Evolutionary conservation across 2,329 filamentous ascomycete species (phyloP), one percentile per base, ranked within the genome.

Genomic region (Basipetospora chlamydospora): DNA sequence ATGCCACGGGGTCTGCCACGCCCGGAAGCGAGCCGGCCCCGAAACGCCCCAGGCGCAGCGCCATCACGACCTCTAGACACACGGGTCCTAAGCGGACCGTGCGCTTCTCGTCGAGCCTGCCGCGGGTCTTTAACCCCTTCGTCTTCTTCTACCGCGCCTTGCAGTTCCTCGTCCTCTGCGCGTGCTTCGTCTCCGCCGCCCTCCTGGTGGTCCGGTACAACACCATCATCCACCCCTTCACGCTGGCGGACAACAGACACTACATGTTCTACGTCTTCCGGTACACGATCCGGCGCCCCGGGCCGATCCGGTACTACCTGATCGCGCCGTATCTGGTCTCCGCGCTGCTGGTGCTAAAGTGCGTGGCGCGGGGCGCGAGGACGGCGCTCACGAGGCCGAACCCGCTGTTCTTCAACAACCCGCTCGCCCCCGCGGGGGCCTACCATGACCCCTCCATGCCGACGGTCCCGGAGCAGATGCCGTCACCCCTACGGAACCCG

Each of bases 181-280:
- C 57, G 6, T 64, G 66, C 23, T 15, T 11, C n/a, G 29, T 4
- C 9, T 16, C 8, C 3, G 18, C 56, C 12, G 36, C 36, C 0
- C 31, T 61, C 2, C 45, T 52, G 10, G 54, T 75, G 15, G 75
- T 95, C 17, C 71, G 73, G 43, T 80, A 72, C 66, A 96, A 95
- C 65, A 98, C 90, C 23, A 80, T 94, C 43, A 73, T 96, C 29
- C 90, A 98, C 51, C 88, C 90, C 0, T 98, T 96, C 53, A 94
- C 87, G 0, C 70, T 96, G 1, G 90, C 90, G 23, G 90, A 98
- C 56, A 98, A 98, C 56, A 70, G 90, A 3, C 90, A 98, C 55
- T 98, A 94, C 61, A 80, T 93, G 54, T 98, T 98, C 57, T 98
- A 98, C 59, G 65, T 93, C 41, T 98, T 98, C 63, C 77, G 86